These are phyloP conservation scores for Sphenostylis stenocarpa DNA, from an alignment of 306 rosid species.

Conservation along the genomic window DNA sequence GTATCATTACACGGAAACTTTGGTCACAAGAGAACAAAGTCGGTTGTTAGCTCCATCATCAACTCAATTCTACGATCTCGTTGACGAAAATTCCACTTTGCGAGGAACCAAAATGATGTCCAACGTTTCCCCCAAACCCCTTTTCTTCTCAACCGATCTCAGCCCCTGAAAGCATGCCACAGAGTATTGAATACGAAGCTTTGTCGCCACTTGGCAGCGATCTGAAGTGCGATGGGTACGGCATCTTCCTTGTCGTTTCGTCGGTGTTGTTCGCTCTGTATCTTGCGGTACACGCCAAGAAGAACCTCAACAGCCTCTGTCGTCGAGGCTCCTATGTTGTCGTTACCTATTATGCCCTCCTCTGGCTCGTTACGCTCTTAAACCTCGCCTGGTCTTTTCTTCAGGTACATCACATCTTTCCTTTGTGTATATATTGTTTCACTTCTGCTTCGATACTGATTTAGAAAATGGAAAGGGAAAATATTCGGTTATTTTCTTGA, in stretches of 20 bases:
- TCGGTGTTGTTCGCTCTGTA: conserved; percentile 57
- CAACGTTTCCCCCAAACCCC: neutral
- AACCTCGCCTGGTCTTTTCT: conserved; percentile 68
- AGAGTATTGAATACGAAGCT: neutral
- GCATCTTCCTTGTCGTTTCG: conserved; percentile 47
- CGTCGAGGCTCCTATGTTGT: conserved; percentile 48
- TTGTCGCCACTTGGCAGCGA: conserved; percentile 2
- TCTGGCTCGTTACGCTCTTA: conserved; percentile 59
- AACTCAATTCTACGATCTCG: neutral
- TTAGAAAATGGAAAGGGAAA: neutral
- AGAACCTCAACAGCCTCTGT: conserved; percentile 53
- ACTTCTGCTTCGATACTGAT: neutral
- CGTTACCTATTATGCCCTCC: conserved; percentile 63
- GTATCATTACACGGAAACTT: neutral
- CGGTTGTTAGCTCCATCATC: neutral
- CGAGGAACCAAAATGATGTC: neutral
- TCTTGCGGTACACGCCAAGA: conserved; percentile 51
- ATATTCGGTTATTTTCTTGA: neutral
- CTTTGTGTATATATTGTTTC: neutral
- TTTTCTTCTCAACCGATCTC: neutral
- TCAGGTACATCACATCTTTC: conserved; percentile 46
- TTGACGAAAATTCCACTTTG: neutral
- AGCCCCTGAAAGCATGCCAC: conserved; percentile 13
- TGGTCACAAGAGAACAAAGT: neutral
- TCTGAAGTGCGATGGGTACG: conserved; percentile 51